phyloP scores from a whole-genome alignment of 306 rosid genomes.

The Astragalus glycyphyllos region DNA sequence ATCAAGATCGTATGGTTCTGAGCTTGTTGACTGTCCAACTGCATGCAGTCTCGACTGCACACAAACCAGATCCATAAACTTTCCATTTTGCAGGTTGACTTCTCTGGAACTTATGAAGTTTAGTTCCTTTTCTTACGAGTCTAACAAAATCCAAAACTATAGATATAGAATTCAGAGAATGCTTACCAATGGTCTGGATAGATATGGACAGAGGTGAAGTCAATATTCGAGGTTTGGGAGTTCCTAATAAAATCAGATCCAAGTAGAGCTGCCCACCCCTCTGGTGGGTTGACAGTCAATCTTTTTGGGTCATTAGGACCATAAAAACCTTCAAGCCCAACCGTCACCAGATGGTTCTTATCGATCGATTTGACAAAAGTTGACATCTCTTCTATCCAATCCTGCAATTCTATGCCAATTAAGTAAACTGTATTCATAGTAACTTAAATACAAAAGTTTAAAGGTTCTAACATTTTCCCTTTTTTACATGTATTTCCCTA shows the following conservation, averaged over 20 bases:
- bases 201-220: slow-evolving; percentile 95
- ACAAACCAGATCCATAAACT: neutral
- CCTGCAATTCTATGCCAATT: slow-evolving; percentile 63
- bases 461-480: neutral
- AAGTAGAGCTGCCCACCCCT: slow-evolving; percentile 90
- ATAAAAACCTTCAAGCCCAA: slow-evolving; percentile 96
- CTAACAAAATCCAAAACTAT: slow-evolving; percentile 4
- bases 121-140: neutral
- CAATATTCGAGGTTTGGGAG: slow-evolving; percentile 65
- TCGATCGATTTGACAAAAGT: slow-evolving; percentile 82
- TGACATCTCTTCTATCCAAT: slow-evolving; percentile 99
- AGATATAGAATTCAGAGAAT: slow-evolving; percentile 31
- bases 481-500: neutral
- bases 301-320: slow-evolving; percentile 85
- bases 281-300: slow-evolving; percentile 79
- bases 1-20: no score
- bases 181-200: slow-evolving; percentile 99
- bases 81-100: slow-evolving; percentile 8
- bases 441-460: neutral
- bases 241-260: slow-evolving; percentile 96
- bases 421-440: slow-evolving; percentile 35
- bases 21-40: no score
- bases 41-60: no score
- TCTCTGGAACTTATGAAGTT: slow-evolving; percentile 5
- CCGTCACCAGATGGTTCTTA: slow-evolving; percentile 88